A percentile compares a stretch with the other conserved stretches of the same genome.
These are phyloP conservation scores for Sclerotinia borealis DNA, from an alignment of 2,329 filamentous ascomycete genomes.

Conservation along the genomic window DNA sequence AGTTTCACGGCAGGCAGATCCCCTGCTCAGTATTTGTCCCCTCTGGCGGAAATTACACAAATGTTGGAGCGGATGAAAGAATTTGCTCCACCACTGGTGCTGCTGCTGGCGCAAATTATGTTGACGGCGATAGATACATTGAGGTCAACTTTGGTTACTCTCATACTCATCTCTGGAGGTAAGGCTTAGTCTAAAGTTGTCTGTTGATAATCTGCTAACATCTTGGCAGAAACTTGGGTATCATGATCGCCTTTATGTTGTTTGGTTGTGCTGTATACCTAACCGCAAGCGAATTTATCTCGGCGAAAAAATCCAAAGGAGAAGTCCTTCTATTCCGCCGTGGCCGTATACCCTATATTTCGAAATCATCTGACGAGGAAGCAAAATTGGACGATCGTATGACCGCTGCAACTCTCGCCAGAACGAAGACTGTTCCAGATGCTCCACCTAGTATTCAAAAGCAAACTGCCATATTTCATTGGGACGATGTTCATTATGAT, in stretches of 20 bases:
- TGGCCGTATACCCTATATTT: slow-evolving; percentile 43
- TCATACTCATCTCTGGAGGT: slow-evolving; percentile 55
- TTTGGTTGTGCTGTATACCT: slow-evolving; percentile 61
- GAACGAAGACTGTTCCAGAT: slow-evolving; percentile 46
- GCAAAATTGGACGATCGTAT: slow-evolving; percentile 19
- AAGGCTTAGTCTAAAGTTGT: not conserved
- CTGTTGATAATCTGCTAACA: slow-evolving; percentile 22
- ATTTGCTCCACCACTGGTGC: slow-evolving; percentile 56
- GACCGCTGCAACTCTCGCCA: slow-evolving; percentile 39
- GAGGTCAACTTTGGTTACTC: slow-evolving; percentile 50
- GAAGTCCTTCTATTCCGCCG: slow-evolving; percentile 72
- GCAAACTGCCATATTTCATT: slow-evolving; percentile 49
- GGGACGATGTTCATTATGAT: slow-evolving; percentile 45
- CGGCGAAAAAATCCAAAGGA: slow-evolving; percentile 68
- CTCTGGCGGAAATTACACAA: slow-evolving; percentile 20
- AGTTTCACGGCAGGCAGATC: slow-evolving; percentile 47
- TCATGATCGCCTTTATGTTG: slow-evolving; percentile 57
- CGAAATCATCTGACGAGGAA: slow-evolving; percentile 20
- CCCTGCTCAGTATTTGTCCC: slow-evolving; percentile 26
- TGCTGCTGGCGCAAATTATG: slow-evolving; percentile 43
- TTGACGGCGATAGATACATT: slow-evolving; percentile 57
- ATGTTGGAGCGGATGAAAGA: slow-evolving; percentile 16
- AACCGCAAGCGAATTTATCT: slow-evolving; percentile 54
- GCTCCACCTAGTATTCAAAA: slow-evolving; percentile 29
- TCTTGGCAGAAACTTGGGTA: slow-evolving; percentile 53